phyloP scores from a whole-genome alignment of 495 filamentous ascomycete genomes.

The Cryomyces minteri region DNA sequence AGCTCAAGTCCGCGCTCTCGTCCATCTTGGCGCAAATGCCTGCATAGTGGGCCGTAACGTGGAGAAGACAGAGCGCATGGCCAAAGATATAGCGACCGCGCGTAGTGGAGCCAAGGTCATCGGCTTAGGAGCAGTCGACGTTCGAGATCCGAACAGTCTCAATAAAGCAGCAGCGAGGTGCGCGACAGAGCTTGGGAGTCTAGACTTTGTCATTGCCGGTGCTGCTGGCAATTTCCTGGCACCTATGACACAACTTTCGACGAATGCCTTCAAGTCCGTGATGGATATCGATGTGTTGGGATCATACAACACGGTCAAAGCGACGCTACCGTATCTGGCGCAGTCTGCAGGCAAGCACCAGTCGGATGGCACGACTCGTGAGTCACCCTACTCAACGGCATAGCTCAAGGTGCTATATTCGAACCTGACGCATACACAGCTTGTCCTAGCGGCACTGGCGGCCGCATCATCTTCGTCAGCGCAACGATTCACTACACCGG shows the following conservation, averaged over 20 bases:
- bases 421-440: conserved; percentile 1
- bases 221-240: conserved; percentile 95
- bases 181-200: conserved; percentile 59
- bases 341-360: conserved; percentile 47
- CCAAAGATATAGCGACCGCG: conserved; percentile 61
- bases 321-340: conserved; percentile 60
- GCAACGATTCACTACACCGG: conserved; percentile 83
- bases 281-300: conserved; percentile 93
- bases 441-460: conserved; percentile 39
- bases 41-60: conserved; percentile 83
- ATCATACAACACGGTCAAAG: conserved; percentile 89
- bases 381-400: conserved; percentile 4
- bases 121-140: conserved; percentile 70
- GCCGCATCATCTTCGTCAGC: conserved; percentile 73
- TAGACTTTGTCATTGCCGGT: conserved; percentile 90
- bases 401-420: neutral
- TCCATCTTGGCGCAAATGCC: conserved; percentile 81
- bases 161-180: conserved; percentile 59
- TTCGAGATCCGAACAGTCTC: conserved; percentile 51
- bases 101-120: conserved; percentile 65
- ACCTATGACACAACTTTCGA: conserved; percentile 57
- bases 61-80: conserved; percentile 69
- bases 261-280: conserved; percentile 87
- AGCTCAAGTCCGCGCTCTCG: conserved; percentile 76
- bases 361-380: conserved; percentile 28